Evolutionary conservation across 257 asterid species (phyloP).

Genomic region (Osmanthus fragrans): DNA sequence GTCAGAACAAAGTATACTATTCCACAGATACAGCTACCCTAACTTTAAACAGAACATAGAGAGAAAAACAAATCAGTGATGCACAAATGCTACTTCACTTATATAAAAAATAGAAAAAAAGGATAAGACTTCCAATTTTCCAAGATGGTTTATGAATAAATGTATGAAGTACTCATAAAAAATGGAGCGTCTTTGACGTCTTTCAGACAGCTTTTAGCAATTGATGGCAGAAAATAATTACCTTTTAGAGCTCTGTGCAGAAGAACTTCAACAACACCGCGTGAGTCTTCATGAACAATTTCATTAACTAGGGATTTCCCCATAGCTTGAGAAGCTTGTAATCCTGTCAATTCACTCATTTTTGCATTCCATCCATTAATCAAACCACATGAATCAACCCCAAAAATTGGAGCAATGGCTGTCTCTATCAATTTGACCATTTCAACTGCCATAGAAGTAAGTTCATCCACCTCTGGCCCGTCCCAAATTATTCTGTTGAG

Average conservation of each 20-base stretch:
- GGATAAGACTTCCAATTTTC: not conserved
- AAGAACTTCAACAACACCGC: slow-evolving; percentile 36
- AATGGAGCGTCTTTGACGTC: not conserved
- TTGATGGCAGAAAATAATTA: slow-evolving; percentile 20
- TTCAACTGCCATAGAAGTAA: slow-evolving; percentile 56
- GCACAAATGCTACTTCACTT: not conserved
- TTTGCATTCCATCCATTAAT: slow-evolving; percentile 67
- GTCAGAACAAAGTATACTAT: no score
- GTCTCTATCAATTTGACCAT: slow-evolving; percentile 69
- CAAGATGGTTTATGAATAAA: not conserved
- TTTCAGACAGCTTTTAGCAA: slow-evolving; percentile 6
- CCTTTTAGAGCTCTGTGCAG: slow-evolving; percentile 58
- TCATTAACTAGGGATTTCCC: slow-evolving; percentile 52
- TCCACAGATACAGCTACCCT: not conserved
- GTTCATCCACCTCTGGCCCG: slow-evolving; percentile 47
- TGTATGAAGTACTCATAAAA: not conserved
- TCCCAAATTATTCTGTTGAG: slow-evolving; percentile 35
- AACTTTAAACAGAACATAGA: not conserved
- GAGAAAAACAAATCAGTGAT: not conserved
- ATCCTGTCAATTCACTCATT: slow-evolving; percentile 62
- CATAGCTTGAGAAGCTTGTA: slow-evolving; percentile 46
- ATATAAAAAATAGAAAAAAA: not conserved
- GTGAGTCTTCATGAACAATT: slow-evolving; percentile 54
- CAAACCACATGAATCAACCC: slow-evolving; percentile 48
- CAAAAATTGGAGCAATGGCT: slow-evolving; percentile 60